phyloP scores from a whole-genome alignment of 768 basidiomycete genomes.

The Hebeloma cylindrosporum region DNA sequence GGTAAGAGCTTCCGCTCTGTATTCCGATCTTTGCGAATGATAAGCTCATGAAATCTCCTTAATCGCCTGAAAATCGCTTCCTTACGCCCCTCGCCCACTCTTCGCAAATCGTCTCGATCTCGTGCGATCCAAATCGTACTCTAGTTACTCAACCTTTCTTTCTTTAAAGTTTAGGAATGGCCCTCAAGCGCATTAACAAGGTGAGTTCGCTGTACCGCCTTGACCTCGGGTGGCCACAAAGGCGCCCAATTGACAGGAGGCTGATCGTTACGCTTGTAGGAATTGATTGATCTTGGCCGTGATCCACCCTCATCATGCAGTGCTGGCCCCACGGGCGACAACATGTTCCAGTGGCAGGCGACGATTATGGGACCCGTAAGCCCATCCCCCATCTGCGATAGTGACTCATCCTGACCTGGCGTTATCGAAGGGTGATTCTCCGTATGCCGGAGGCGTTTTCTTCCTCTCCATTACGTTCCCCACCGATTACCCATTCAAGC shows the following conservation, averaged over 20 bases:
- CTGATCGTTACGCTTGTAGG: conserved; percentile 50
- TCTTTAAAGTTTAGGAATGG: conserved; percentile 56
- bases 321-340: conserved; percentile 95
- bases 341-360: conserved; percentile 99
- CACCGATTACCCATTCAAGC: conserved; percentile 99
- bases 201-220: conserved; percentile 38
- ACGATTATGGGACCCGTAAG: conserved; percentile 99
- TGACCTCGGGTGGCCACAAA: conserved; percentile 12
- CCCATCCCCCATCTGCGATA: conserved; percentile 4
- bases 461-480: conserved; percentile 95
- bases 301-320: conserved; percentile 99
- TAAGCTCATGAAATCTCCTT: conserved; percentile 13
- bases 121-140: conserved; percentile 40
- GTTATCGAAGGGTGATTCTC: conserved; percentile 80
- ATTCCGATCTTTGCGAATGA: conserved; percentile 16
- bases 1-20: conserved; percentile 30
- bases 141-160: conserved; percentile 31
- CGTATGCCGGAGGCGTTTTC: conserved; percentile 98
- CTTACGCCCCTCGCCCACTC: conserved; percentile 17
- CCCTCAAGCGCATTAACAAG: conserved; percentile 99
- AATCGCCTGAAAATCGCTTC: conserved; percentile 37
- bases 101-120: conserved; percentile 38
- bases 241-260: conserved; percentile 15
- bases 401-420: conserved; percentile 26
- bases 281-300: conserved; percentile 98